Base-by-base conservation (phyloP, 352 stramenopile genomes). In the Phytopythium sindhum region DNA sequence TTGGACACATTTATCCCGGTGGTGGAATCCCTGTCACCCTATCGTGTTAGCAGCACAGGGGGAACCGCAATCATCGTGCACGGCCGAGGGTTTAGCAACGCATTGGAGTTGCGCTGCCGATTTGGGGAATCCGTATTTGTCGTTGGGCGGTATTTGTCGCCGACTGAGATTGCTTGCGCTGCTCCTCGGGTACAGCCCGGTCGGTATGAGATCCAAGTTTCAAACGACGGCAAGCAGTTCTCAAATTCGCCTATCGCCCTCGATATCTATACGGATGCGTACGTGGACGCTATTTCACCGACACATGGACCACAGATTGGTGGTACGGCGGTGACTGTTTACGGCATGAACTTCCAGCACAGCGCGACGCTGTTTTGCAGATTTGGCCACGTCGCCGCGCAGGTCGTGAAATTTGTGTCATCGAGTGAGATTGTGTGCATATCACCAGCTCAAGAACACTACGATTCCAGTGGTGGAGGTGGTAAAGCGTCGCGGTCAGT, bases 321-420 rank as follows among this genome's bases (percentile, higher is more conserved):
- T 37, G 90, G 80, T 29, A 98, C 92, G 1, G 61, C 71, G 4
- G 86, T 98, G 15, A 97, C 74, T 29, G 67, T 98, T 5, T 78
- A 88, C 24, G 93, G 94, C 12, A 82, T 81, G 61, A 75, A 97
- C 57, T 98, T 98, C 61, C 75, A 61, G 29, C 74, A 72, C 12
- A 75, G 76, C 15, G 67, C 68, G 0, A n/a, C 52, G 3, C 68
- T 96, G 41, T 63, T 68, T 9, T 98, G 93, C 66, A 73, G 73
- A 35, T 98, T 98, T 84, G 94, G 90, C 5, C 69, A 78, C 24
- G 55, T 73, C 2, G 70, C 64, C 15, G 37, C 60, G 3, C 78
- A 80, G 57, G 68, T 84, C 21, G 68, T 88, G 4, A 88, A 88
- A 47, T 93, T 78, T 64, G 62, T 95, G 7, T 94, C 83, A 12